phyloP scores from a whole-genome alignment of 352 stramenopile species.

The Globisporangium canariense region DNA sequence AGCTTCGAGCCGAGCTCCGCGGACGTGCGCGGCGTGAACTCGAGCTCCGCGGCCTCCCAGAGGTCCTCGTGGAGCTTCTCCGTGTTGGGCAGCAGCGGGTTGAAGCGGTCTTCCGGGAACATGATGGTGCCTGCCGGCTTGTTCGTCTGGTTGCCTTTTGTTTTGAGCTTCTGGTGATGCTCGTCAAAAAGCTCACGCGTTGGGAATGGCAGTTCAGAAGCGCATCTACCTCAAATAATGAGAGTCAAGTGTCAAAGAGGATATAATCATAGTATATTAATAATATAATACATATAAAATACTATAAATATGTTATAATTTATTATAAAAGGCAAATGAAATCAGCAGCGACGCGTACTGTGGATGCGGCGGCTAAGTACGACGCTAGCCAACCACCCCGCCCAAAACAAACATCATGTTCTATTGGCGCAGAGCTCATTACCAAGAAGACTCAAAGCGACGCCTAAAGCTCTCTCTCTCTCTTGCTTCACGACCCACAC shows the following conservation, averaged over 20 bases:
- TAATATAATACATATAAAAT: neutral
- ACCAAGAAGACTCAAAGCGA: constrained; percentile 7
- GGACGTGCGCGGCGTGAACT: constrained; percentile 64
- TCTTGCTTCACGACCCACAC: neutral
- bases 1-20: constrained; percentile 63
- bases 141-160: neutral
- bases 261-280: neutral
- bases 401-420: neutral
- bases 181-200: constrained; percentile 8
- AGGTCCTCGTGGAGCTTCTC: constrained; percentile 72
- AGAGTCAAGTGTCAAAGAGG: neutral
- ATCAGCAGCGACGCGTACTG: neutral
- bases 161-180: constrained; percentile 5
- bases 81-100: constrained; percentile 65
- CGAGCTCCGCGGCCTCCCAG: constrained; percentile 38
- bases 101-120: constrained; percentile 82
- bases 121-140: constrained; percentile 23
- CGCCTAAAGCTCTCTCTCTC: neutral
- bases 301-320: neutral
- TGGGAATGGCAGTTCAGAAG: neutral
- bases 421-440: constrained; percentile 18
- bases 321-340: neutral
- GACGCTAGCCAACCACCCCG: constrained; percentile 9
- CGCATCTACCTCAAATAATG: neutral
- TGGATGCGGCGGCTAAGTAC: constrained; percentile 11